phyloP scores from a whole-genome alignment of 2,329 filamentous ascomycete genomes.

The Trichoderma citrinoviride region DNA sequence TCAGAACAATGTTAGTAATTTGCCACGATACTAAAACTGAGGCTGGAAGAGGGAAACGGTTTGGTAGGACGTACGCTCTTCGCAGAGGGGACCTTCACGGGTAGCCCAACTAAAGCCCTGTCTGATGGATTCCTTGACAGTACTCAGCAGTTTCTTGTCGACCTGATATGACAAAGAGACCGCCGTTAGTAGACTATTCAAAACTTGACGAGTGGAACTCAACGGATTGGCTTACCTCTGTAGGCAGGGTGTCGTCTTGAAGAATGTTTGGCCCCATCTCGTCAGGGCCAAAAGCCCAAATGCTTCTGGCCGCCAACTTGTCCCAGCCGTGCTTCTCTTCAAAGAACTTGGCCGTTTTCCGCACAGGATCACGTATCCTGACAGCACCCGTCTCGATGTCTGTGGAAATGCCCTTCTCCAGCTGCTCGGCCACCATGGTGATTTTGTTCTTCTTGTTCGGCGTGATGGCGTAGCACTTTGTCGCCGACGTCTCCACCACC shows the following conservation, averaged over 20 bases:
- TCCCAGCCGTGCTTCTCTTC: conserved; percentile 98
- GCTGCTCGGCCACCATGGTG: conserved; percentile 94
- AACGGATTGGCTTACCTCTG: conserved; percentile 59
- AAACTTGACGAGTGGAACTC: no score
- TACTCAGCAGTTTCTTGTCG: conserved; percentile 84
- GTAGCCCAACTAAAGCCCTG: conserved; percentile 98
- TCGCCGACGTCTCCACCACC: conserved; percentile 93
- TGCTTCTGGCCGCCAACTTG: conserved; percentile 86
- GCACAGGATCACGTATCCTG: conserved; percentile 86
- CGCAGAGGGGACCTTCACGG: conserved; percentile 90
- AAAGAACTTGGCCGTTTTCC: conserved; percentile 94
- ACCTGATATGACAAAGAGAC: conserved; percentile 50
- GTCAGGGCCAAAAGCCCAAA: conserved; percentile 98
- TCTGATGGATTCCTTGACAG: conserved; percentile 85
- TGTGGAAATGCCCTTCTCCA: conserved; percentile 90
- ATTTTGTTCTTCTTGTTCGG: conserved; percentile 99
- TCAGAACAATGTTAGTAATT: conserved; percentile 28
- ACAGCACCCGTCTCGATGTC: conserved; percentile 92
- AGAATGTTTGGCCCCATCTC: conserved; percentile 93
- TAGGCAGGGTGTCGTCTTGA: conserved; percentile 92
- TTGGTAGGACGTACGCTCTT: conserved; percentile 72
- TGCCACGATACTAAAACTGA: neutral
- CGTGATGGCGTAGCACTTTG: conserved; percentile 96
- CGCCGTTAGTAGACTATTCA: neutral
- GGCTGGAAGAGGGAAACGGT: no score